Conservation (phyloP, 805 yeast genomes). For the Starmerella apis region DNA sequence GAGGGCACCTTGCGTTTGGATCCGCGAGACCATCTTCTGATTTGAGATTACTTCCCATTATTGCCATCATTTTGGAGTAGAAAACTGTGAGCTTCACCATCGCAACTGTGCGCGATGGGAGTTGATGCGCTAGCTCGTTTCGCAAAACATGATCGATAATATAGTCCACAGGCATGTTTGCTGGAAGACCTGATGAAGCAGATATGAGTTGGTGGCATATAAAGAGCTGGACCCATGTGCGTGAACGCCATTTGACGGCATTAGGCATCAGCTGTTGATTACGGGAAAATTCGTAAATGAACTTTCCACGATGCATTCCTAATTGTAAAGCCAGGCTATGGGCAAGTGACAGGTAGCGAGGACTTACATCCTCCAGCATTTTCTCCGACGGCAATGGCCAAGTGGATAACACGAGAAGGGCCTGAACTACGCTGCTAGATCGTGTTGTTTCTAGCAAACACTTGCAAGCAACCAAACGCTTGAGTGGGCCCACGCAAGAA, state of each 20-base stretch:
- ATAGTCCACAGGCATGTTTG: constrained; percentile 73
- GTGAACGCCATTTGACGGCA: constrained; percentile 88
- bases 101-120: constrained; percentile 53
- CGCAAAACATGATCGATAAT: constrained; percentile 62
- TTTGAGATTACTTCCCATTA: constrained; percentile 77
- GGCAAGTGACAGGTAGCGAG: constrained; percentile 79
- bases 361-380: constrained; percentile 83
- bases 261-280: constrained; percentile 81
- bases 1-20: constrained; percentile 70
- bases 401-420: constrained; percentile 65
- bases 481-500: constrained; percentile 63
- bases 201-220: constrained; percentile 88
- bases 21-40: constrained; percentile 84
- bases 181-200: constrained; percentile 76
- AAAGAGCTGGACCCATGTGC: constrained; percentile 84
- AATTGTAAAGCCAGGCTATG: constrained; percentile 73
- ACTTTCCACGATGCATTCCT: constrained; percentile 85
- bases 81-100: constrained; percentile 65
- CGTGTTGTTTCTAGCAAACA: constrained; percentile 92
- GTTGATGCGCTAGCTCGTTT: constrained; percentile 42
- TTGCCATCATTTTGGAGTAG: constrained; percentile 71
- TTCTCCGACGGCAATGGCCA: constrained; percentile 94
- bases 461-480: constrained; percentile 79
- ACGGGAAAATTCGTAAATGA: constrained; percentile 80
- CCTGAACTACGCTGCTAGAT: constrained; percentile 87